Percentiles rank a stretch among this genome's conserved stretches.
phyloP scores from a whole-genome alignment of 2,329 filamentous ascomycete species.

The Ophiostoma montium region DNA sequence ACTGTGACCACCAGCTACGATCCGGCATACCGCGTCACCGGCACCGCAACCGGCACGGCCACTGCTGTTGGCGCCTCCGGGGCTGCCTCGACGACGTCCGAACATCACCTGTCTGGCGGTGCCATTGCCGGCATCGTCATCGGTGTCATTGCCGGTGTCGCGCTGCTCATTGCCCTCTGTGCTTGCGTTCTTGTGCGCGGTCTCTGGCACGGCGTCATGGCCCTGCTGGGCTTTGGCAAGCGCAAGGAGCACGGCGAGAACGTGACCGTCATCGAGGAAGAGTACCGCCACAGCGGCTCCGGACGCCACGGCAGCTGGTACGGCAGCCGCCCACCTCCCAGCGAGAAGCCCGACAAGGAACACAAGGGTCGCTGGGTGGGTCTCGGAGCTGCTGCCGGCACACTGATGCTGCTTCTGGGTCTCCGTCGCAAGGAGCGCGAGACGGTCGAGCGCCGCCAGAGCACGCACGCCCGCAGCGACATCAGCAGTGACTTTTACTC shows the following conservation, averaged over 20 bases:
- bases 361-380: conserved; percentile 37
- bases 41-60: conserved; percentile 38
- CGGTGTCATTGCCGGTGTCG: conserved; percentile 52
- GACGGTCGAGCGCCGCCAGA: conserved; percentile 27
- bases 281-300: conserved; percentile 35
- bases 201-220: conserved; percentile 43
- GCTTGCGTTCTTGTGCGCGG: conserved; percentile 57
- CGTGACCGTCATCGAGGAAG: conserved; percentile 41
- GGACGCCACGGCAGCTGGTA: conserved; percentile 45
- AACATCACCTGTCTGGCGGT: conserved; percentile 43
- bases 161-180: conserved; percentile 55
- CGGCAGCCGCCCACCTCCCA: conserved; percentile 26
- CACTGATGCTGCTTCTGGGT: conserved; percentile 39
- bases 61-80: conserved; percentile 31
- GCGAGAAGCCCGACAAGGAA: conserved; percentile 40
- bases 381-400: conserved; percentile 35
- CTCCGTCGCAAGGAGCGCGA: conserved; percentile 36
- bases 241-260: conserved; percentile 32
- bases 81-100: conserved; percentile 18
- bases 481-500: conserved; percentile 38
- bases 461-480: conserved; percentile 28
- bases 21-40: conserved; percentile 32
- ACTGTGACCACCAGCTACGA: conserved; percentile 41
- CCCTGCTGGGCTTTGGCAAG: conserved; percentile 46
- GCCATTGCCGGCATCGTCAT: conserved; percentile 74